Base-by-base conservation (phyloP, 2,329 filamentous ascomycete genomes). In the Teratosphaeria viscida region DNA sequence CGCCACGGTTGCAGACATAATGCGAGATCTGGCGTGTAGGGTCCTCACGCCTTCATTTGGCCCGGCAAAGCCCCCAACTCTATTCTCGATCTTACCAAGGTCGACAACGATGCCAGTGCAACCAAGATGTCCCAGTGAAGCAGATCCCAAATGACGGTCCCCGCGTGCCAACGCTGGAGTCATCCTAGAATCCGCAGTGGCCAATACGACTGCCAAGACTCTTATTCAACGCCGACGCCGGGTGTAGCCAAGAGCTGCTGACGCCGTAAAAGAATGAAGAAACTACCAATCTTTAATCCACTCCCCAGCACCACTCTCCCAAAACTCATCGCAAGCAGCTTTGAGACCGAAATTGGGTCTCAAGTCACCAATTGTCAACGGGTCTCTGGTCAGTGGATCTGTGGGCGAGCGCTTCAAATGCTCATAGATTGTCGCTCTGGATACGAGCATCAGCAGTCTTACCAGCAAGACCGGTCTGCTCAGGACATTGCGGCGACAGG, bases 241-340 rank as follows among this genome's bases (percentile, higher is more conserved):
- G 29, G 29, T 32, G 29, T 32, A 32, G 29, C 29, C 5, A 10
- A 43, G 11, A 16, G 11, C 10, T n/a, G 37, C 37, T 43, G 37
- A 43, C 16, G 37, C 11, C 37, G 37, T 43, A 14, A 14, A 14
- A 43, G 37, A 14, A 43, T n/a, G 16, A 43, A 43, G 19, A 49
- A 6, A 23, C 19, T 47, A 70, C 68, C 68, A 70, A 67, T 70
- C 68, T 52, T 59, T 58, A 29, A 69, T 62, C 87, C 89, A 97
- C 72, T 96, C 92, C 47, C 89, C 91, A 0, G 91, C 90, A 89
- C 94, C 96, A 66, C 89, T 79, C 32, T 88, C 82, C 60, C 96
- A 77, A 68, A 95, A 97, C 65, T 94, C 89, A 54, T 89, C 85
- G 70, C 90, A 95, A 0, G 90, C 92, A 57, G 89, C 82, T 72